Evolutionary conservation across 1,139 yeast genomes (phyloP), one percentile per base, ranked within the genome.

Genomic region (Saccharomyces pastorianus): DNA sequence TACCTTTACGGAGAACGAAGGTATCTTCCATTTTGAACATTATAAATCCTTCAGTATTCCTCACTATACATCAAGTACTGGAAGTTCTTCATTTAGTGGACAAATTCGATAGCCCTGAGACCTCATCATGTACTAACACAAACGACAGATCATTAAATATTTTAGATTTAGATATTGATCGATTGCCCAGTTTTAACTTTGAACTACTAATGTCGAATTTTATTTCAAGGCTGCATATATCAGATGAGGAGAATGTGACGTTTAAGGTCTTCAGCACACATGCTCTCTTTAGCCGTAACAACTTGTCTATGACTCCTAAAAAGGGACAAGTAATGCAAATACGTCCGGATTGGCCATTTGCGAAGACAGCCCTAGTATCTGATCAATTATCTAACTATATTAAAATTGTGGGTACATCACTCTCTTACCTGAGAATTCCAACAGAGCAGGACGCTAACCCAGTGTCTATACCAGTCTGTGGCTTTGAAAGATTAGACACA

Each of bases 41-140:
- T 9, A 62, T 68, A 3, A 66, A 68, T 51, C 69, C 71, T 11
- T 58, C 66, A 1, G 50, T 66, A 4, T 60, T 61, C 23, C 55
- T 65, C 2, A 60, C 65, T 2, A 53, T 65, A 8, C 56, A 58
- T 2, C 65, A 64, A 51, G 47, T 66, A 11, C 50, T 58, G 20
- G 52, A 54, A 46, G 34, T 56, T 6, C 23, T 58, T 2, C 53
- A 52, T 17, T 51, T 54, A 9, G 23, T 56, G 20, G 42, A 34
- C 9, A 34, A 14, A 14, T 34, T 34, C 17, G 42, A 34, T 34
- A 34, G 17, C 9, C 9, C 42, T 7, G 20, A 34, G 20, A 17
- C 42, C 4, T 17, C 42, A 9, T 34, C 42, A 34, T 14, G 9
- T 17, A 34, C 42, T n/a, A 34, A 17, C 20, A 6, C 42, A 34